phyloP scores from a whole-genome alignment of 352 stramenopile species.

The Globisporangium okanoganense region DNA sequence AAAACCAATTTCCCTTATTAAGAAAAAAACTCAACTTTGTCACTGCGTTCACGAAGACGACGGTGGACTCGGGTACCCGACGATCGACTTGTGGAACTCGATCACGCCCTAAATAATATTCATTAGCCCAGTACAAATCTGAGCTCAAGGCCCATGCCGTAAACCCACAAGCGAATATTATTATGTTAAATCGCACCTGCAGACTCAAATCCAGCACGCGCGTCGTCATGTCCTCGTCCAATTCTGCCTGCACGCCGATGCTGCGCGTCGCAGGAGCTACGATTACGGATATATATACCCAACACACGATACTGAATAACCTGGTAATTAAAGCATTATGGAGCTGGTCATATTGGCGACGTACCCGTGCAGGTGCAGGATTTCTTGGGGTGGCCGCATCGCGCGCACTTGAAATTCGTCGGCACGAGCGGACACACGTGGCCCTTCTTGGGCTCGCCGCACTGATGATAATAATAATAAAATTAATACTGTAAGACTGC shows the following conservation, averaged over 20 bases:
- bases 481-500: neutral
- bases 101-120: slow-evolving; percentile 45
- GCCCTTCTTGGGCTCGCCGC: slow-evolving; percentile 83
- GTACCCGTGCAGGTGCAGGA: slow-evolving; percentile 65
- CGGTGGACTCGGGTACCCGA: slow-evolving; percentile 41
- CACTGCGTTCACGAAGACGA: slow-evolving; percentile 14
- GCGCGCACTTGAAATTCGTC: slow-evolving; percentile 78
- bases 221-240: slow-evolving; percentile 84
- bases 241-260: slow-evolving; percentile 69
- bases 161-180: neutral
- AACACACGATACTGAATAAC: neutral
- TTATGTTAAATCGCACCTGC: slow-evolving; percentile 38
- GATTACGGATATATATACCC: neutral
- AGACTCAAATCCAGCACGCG: slow-evolving; percentile 64
- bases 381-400: slow-evolving; percentile 74
- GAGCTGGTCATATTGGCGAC: neutral
- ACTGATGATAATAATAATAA: slow-evolving; percentile 24
- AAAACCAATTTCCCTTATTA: neutral
- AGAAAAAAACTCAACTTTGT: neutral
- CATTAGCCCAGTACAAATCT: neutral
- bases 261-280: slow-evolving; percentile 55
- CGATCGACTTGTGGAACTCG: slow-evolving; percentile 62
- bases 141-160: neutral
- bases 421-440: slow-evolving; percentile 81
- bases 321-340: neutral